These are phyloP conservation scores for Schizosaccharomyces osmophilus DNA, from an alignment of 805 yeast species.

Conservation along the genomic window DNA sequence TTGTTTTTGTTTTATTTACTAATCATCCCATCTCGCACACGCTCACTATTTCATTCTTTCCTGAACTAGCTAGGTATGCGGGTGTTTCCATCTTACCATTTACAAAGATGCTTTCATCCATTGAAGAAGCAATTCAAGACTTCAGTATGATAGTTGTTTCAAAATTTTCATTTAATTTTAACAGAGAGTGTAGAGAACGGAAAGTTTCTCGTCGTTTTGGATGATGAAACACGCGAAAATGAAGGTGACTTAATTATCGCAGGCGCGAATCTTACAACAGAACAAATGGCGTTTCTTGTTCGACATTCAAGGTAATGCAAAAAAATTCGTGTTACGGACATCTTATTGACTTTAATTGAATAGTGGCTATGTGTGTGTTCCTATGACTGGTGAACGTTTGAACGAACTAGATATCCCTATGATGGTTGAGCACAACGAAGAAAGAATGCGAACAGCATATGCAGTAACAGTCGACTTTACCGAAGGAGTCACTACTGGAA, in stretches of 20 bases:
- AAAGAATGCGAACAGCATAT: slow-evolving; percentile 91
- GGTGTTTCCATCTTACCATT: neutral
- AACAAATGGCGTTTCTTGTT: slow-evolving; percentile 83
- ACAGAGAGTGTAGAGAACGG: slow-evolving; percentile 24
- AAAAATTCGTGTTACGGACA: neutral
- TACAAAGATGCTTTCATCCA: neutral
- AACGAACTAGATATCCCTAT: slow-evolving; percentile 58
- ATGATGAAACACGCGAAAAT: slow-evolving; percentile 84
- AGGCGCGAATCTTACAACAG: slow-evolving; percentile 56
- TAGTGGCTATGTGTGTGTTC: slow-evolving; percentile 76
- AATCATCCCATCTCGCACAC: too few species aligned
- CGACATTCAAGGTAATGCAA: slow-evolving; percentile 21
- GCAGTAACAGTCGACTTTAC: slow-evolving; percentile 73
- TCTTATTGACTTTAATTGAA: neutral
- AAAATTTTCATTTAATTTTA: neutral
- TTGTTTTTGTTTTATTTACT: too few species aligned
- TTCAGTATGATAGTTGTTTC: neutral
- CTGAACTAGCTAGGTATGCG: too few species aligned
- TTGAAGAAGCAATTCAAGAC: neutral
- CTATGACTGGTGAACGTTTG: slow-evolving; percentile 53
- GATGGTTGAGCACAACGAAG: slow-evolving; percentile 40
- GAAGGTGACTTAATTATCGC: slow-evolving; percentile 93
- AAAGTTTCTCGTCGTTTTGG: slow-evolving; percentile 83
- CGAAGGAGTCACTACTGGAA: slow-evolving; percentile 89
- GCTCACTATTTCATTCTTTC: too few species aligned